Evolutionary conservation across 2,329 filamentous ascomycete genomes (phyloP).

Genomic region (Rutstroemia sydowiana): DNA sequence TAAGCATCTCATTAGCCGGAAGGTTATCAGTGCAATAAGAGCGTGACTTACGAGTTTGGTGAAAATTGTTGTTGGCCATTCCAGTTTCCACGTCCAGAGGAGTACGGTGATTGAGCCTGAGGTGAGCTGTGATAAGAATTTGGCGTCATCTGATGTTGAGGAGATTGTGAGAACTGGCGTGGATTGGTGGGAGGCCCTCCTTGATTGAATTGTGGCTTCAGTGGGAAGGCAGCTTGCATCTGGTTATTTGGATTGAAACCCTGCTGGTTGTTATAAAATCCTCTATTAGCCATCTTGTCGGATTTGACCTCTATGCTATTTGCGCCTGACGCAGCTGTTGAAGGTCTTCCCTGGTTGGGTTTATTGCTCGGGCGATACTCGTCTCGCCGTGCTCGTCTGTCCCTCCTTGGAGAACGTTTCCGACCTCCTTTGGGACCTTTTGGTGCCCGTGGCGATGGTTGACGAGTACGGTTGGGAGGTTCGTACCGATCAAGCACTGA

Average conservation of each 20-base stretch:
- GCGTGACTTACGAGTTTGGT: conserved; percentile 40
- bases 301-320: conserved; percentile 32
- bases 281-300: conserved; percentile 31
- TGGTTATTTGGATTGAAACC: conserved; percentile 32
- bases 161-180: conserved; percentile 49
- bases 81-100: conserved; percentile 46
- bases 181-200: conserved; percentile 26
- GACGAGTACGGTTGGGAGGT: conserved; percentile 22
- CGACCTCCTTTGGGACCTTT: conserved; percentile 19
- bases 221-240: conserved; percentile 32
- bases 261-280: conserved; percentile 29
- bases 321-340: conserved; percentile 28
- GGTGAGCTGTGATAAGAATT: conserved; percentile 53
- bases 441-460: conserved; percentile 25
- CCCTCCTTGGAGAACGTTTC: conserved; percentile 21
- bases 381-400: conserved; percentile 22
- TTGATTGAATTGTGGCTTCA: conserved; percentile 32
- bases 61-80: conserved; percentile 34
- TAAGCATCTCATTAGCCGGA: conserved; percentile 36
- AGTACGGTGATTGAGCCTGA: conserved; percentile 54
- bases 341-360: conserved; percentile 24
- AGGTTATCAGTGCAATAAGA: conserved; percentile 11
- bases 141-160: conserved; percentile 47
- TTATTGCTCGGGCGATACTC: conserved; percentile 23
- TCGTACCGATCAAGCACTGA: conserved; percentile 27